These are phyloP conservation scores for Candida ponderosae DNA, from an alignment of 805 yeast species.

Conservation along the genomic window DNA sequence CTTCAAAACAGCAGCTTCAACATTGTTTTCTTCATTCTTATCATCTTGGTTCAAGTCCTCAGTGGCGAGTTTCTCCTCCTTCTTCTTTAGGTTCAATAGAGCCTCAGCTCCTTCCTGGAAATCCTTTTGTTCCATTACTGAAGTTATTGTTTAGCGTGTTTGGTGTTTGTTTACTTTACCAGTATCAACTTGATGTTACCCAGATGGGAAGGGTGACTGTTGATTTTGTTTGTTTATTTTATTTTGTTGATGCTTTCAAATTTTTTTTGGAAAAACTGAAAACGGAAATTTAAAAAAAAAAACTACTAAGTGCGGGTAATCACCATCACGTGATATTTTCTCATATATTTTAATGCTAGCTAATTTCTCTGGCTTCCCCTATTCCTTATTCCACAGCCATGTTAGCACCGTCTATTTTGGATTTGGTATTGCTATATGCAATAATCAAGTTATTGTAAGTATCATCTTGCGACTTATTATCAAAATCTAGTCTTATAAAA, in stretches of 20 bases:
- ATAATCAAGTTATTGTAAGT: slow-evolving; percentile 5
- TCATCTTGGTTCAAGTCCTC: slow-evolving; percentile 3
- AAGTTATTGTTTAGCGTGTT: slow-evolving; percentile 1
- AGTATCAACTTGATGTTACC: slow-evolving; percentile 3
- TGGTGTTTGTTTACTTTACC: background rate
- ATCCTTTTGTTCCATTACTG: slow-evolving; percentile 7
- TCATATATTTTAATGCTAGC: too few species aligned
- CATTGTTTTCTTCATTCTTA: slow-evolving; percentile 35
- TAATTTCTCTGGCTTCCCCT: too few species aligned
- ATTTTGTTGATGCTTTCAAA: background rate
- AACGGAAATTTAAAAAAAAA: too few species aligned
- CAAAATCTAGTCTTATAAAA: slow-evolving; percentile 9
- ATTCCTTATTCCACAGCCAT: slow-evolving; percentile 5
- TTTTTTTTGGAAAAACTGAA: too few species aligned
- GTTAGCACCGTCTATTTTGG: slow-evolving; percentile 8
- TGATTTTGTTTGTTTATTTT: background rate
- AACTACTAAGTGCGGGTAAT: too few species aligned
- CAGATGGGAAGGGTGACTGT: slow-evolving; percentile 5
- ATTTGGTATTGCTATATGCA: slow-evolving; percentile 5
- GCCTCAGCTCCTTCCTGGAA: slow-evolving; percentile 20
- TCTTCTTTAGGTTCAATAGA: slow-evolving; percentile 14
- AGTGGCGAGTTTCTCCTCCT: slow-evolving; percentile 7
- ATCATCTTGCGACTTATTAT: slow-evolving; percentile 8
- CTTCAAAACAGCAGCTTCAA: slow-evolving; percentile 73
- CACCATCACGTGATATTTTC: too few species aligned